phyloP scores from a whole-genome alignment of 495 filamentous ascomycete species.

The Annulohypoxylon maeteangense region DNA sequence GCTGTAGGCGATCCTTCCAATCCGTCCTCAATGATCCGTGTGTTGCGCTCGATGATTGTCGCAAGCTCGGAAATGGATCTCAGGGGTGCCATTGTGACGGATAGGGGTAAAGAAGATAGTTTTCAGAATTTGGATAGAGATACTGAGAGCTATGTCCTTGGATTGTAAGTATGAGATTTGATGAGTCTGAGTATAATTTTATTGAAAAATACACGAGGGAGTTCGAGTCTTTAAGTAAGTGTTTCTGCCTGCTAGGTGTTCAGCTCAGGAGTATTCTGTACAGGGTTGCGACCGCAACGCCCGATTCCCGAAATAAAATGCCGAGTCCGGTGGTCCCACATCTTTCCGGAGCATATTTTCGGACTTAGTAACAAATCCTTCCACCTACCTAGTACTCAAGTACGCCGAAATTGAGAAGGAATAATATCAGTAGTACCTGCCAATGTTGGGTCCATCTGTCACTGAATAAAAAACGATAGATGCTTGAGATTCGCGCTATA shows the following conservation, averaged over 20 bases:
- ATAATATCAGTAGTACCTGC: too few relatives aligned
- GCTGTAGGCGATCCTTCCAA: conserved; percentile 32
- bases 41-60: conserved; percentile 33
- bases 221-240: conserved; percentile 24
- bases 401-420: too few relatives aligned
- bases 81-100: conserved; percentile 32
- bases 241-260: neutral
- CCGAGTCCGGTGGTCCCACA: conserved; percentile 23
- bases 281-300: neutral
- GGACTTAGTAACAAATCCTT: conserved; percentile 6
- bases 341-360: neutral
- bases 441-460: too few relatives aligned
- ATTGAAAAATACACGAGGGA: neutral
- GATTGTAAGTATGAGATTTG: neutral
- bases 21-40: conserved; percentile 24
- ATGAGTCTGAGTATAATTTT: neutral
- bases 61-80: conserved; percentile 45
- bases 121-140: neutral
- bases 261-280: too few relatives aligned
- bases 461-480: too few relatives aligned
- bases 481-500: too few relatives aligned
- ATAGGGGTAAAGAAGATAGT: neutral
- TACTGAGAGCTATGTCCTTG: neutral
- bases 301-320: conserved; percentile 36
- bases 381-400: neutral